Evolutionary conservation across 371 early-diverging fungal genomes (phyloP).

Genomic region (Mortierella sp.): DNA sequence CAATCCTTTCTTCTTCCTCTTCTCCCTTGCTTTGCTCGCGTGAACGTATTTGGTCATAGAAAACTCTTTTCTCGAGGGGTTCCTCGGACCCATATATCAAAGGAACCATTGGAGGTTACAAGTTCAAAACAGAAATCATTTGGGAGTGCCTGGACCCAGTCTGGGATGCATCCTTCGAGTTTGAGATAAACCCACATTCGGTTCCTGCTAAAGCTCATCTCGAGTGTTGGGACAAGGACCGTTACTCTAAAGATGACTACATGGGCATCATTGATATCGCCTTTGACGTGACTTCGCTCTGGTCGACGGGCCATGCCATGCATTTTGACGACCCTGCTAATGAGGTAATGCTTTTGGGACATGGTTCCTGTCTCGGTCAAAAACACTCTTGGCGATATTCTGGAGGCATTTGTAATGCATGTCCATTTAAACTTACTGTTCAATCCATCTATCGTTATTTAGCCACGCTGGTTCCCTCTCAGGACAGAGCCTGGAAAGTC

Average conservation of each 20-base stretch:
- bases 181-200: slow-evolving; percentile 57
- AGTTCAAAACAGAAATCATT: slow-evolving; percentile 72
- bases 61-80: slow-evolving; percentile 52
- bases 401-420: neutral
- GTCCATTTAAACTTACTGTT: neutral
- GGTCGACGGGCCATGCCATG: slow-evolving; percentile 12
- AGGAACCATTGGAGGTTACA: slow-evolving; percentile 67
- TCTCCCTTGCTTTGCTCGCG: too few relatives aligned
- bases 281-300: slow-evolving; percentile 19
- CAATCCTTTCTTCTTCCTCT: slow-evolving; percentile 49
- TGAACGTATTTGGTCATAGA: slow-evolving; percentile 10
- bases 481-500: slow-evolving; percentile 18
- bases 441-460: neutral
- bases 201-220: slow-evolving; percentile 55
- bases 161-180: slow-evolving; percentile 77
- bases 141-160: slow-evolving; percentile 73
- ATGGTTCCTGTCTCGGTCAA: neutral
- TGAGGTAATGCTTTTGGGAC: slow-evolving; percentile 12
- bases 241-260: slow-evolving; percentile 54
- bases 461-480: slow-evolving; percentile 19
- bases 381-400: neutral
- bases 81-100: slow-evolving; percentile 70
- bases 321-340: slow-evolving; percentile 63
- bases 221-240: slow-evolving; percentile 69
- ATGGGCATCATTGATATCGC: slow-evolving; percentile 18